Evolutionary conservation across 108 stramenopile genomes (phyloP).

Genomic region (Chaetoceros tenuissimus): DNA sequence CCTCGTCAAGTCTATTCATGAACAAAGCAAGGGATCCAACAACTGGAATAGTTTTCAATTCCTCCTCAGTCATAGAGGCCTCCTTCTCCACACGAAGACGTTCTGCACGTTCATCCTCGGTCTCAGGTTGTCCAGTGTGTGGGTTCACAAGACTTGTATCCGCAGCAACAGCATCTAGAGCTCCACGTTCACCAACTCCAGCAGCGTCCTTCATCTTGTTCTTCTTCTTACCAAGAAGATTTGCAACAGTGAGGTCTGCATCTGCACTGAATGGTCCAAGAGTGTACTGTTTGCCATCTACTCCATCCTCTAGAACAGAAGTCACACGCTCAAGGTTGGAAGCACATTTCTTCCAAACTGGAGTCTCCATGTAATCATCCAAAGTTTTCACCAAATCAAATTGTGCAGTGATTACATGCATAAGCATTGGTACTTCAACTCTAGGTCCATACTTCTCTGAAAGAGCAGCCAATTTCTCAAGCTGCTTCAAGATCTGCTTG

Average conservation of each 20-base stretch:
- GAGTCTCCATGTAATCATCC: slow-evolving; percentile 94
- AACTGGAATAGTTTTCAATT: slow-evolving; percentile 73
- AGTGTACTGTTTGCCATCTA: slow-evolving; percentile 43
- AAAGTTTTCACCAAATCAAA: slow-evolving; percentile 91
- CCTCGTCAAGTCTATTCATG: slow-evolving; percentile 85
- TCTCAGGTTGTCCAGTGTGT: slow-evolving; percentile 72
- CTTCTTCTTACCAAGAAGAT: slow-evolving; percentile 20
- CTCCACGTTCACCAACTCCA: slow-evolving; percentile 46
- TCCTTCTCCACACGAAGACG: slow-evolving; percentile 77
- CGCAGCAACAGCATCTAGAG: slow-evolving; percentile 64
- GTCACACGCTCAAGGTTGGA: slow-evolving; percentile 71
- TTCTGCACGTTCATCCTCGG: slow-evolving; percentile 74
- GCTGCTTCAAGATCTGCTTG: slow-evolving; percentile 64
- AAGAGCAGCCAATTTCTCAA: slow-evolving; percentile 78
- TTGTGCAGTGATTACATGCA: slow-evolving; percentile 90
- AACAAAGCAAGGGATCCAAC: slow-evolving; percentile 82
- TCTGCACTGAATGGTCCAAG: slow-evolving; percentile 60
- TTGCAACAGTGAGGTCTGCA: slow-evolving; percentile 48
- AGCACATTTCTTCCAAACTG: slow-evolving; percentile 88
- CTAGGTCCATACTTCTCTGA: slow-evolving; percentile 78
- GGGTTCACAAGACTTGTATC: slow-evolving; percentile 79
- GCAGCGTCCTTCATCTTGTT: slow-evolving; percentile 64
- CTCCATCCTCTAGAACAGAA: slow-evolving; percentile 66
- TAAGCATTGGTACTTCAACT: slow-evolving; percentile 89
- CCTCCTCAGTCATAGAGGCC: slow-evolving; percentile 59